phyloP scores from a whole-genome alignment of 805 yeast genomes.

The Citeromyces nyonsensis region DNA sequence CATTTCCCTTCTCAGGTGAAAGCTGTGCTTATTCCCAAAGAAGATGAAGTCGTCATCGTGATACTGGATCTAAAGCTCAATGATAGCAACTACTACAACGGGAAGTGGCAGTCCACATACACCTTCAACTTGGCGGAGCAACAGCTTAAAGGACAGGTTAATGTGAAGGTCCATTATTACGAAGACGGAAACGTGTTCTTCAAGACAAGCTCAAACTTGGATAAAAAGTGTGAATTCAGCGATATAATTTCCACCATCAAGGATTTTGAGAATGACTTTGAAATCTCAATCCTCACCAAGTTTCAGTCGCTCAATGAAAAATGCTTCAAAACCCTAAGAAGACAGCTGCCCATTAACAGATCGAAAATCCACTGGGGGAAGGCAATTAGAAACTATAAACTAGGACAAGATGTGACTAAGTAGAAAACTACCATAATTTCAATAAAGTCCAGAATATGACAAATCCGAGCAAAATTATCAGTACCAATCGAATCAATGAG shows the following conservation, averaged over 20 bases:
- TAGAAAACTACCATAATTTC: conserved; percentile 18
- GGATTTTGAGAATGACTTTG: conserved; percentile 41
- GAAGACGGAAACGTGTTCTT: conserved; percentile 94
- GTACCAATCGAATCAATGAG: conserved; percentile 42
- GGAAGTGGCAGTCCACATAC: conserved; percentile 72
- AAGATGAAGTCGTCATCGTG: conserved; percentile 14
- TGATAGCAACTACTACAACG: conserved; percentile 74
- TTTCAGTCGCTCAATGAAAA: conserved; percentile 65
- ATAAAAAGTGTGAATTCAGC: conserved; percentile 6
- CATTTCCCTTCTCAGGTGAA: conserved; percentile 50
- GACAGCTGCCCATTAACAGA: conserved; percentile 85
- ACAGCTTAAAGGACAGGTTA: conserved; percentile 33
- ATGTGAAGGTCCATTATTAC: conserved; percentile 74
- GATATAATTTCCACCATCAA: conserved; percentile 29
- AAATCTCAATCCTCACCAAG: conserved; percentile 40
- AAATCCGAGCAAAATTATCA: conserved; percentile 33
- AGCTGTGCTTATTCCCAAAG: conserved; percentile 24
- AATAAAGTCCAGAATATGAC: conserved; percentile 40
- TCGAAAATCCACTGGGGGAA: conserved; percentile 91
- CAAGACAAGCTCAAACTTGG: conserved; percentile 24
- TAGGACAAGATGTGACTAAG: conserved; percentile 48
- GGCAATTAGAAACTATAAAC: conserved; percentile 76
- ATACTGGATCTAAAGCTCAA: conserved; percentile 61
- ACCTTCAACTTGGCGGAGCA: conserved; percentile 17
- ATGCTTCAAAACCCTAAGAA: conserved; percentile 71